These are phyloP conservation scores for Lichtheimia ornata DNA, from an alignment of 371 early-diverging fungal species.

Conservation along the genomic window DNA sequence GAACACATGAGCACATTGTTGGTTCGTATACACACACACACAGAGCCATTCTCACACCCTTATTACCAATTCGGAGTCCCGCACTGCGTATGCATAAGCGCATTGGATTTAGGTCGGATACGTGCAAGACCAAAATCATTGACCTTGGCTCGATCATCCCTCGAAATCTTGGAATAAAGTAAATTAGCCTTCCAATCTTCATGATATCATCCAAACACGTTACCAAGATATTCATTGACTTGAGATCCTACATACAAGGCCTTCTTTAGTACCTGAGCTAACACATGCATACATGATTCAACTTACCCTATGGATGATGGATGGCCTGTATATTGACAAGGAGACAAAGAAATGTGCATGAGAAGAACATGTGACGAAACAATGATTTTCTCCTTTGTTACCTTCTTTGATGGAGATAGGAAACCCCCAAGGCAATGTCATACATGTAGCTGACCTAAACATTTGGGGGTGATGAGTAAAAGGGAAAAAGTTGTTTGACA, in stretches of 20 bases:
- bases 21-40: neutral
- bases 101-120: constrained; percentile 68
- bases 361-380: neutral
- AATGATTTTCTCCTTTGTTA: constrained; percentile 9
- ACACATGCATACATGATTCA: neutral
- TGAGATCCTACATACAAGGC: constrained; percentile 58
- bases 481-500: constrained; percentile 14
- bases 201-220: neutral
- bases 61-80: constrained; percentile 80
- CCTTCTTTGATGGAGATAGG: constrained; percentile 66
- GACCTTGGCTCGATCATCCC: constrained; percentile 73
- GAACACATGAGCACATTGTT: neutral
- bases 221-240: constrained; percentile 85
- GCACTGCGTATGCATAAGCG: constrained; percentile 72
- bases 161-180: constrained; percentile 45
- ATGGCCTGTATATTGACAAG: constrained; percentile 26
- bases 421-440: constrained; percentile 78
- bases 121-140: constrained; percentile 83
- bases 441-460: constrained; percentile 74
- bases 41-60: constrained; percentile 6
- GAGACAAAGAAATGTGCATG: neutral
- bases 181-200: neutral
- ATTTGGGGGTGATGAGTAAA: neutral
- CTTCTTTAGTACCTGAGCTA: neutral
- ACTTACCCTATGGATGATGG: constrained; percentile 48